These are phyloP conservation scores for Castanea crenata DNA, from an alignment of 306 rosid species.

Conservation along the genomic window DNA sequence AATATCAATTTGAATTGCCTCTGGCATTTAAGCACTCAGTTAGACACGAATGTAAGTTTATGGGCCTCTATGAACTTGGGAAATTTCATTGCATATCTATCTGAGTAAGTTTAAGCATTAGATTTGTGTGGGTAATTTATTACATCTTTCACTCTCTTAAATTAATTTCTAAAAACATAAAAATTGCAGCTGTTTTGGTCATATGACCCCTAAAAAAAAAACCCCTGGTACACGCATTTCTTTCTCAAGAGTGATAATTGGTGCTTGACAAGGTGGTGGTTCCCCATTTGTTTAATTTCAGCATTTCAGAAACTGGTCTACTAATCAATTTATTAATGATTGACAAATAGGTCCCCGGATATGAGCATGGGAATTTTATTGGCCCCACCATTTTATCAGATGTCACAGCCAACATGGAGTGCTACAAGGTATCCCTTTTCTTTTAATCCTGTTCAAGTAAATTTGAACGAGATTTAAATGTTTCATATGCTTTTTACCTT, in stretches of 20 bases:
- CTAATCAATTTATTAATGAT: conserved; percentile 11
- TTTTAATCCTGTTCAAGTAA: conserved; percentile 35
- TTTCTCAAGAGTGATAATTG: neutral
- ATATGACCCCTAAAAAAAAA: neutral
- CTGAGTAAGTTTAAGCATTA: neutral
- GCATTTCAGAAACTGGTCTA: neutral
- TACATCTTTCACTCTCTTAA: neutral
- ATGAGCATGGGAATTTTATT: conserved; percentile 86
- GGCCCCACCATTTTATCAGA: conserved; percentile 86
- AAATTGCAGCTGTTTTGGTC: neutral
- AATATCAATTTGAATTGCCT: neutral
- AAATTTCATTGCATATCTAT: neutral
- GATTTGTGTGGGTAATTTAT: neutral
- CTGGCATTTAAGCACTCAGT: neutral
- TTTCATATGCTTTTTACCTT: conserved; percentile 6
- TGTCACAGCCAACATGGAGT: conserved; percentile 67
- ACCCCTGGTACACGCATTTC: neutral
- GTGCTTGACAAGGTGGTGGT: neutral
- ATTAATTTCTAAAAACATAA: neutral
- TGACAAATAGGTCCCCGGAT: conserved; percentile 73
- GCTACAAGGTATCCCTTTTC: conserved; percentile 64
- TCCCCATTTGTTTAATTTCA: neutral
- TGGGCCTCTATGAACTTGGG: neutral
- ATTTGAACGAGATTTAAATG: conserved; percentile 11
- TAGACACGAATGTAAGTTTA: neutral